Conservation (phyloP, 2,329 filamentous ascomycete genomes). For the Nothomitra cinnamomea region DNA sequence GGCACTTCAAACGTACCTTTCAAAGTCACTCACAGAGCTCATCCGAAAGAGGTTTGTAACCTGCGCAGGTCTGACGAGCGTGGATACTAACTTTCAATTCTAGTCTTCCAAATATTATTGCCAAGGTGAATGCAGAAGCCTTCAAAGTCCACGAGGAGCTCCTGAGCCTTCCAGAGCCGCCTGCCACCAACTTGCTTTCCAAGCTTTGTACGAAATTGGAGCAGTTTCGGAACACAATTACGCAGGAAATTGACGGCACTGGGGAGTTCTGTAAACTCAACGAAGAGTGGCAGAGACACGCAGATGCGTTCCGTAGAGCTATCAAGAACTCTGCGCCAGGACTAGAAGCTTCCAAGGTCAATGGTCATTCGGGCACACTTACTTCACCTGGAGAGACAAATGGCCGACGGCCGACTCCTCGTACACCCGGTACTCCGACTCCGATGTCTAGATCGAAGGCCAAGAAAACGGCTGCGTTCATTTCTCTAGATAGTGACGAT, state of each 20-base stretch:
- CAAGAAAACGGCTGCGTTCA: background rate
- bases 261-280: conserved; percentile 23
- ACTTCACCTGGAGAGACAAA: background rate
- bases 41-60: conserved; percentile 21
- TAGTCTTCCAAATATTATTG: conserved; percentile 26
- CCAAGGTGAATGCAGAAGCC: conserved; percentile 30
- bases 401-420: background rate
- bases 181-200: conserved; percentile 44
- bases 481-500: background rate
- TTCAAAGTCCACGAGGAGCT: conserved; percentile 38
- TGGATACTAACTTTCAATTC: background rate
- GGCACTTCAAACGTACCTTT: conserved; percentile 32
- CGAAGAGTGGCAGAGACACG: conserved; percentile 26
- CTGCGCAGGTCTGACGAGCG: background rate
- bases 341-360: background rate
- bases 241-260: conserved; percentile 35
- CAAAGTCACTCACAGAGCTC: conserved; percentile 28
- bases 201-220: conserved; percentile 44
- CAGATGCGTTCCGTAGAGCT: conserved; percentile 33
- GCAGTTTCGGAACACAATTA: conserved; percentile 37
- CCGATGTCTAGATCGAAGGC: background rate
- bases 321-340: conserved; percentile 26
- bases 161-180: conserved; percentile 44
- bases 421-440: background rate
- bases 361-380: too few relatives aligned